Percentiles rank a stretch among this genome's conserved stretches.
These are phyloP conservation scores for Solanum appendiculatum DNA, from an alignment of 257 asterid genomes.

Conservation along the genomic window DNA sequence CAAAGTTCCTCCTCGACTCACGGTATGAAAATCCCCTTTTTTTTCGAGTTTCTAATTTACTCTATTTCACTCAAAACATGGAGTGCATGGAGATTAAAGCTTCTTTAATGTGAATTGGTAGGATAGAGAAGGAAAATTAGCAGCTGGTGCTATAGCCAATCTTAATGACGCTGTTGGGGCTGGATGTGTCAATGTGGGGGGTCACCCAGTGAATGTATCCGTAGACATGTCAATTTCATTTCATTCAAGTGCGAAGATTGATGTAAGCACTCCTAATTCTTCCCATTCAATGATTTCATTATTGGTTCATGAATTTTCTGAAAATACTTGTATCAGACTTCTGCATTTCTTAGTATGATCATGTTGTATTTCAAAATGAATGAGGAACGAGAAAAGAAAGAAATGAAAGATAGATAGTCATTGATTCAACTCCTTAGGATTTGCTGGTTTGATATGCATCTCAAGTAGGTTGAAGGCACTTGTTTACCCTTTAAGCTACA, in stretches of 20 bases:
- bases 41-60: not conserved
- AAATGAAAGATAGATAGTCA: not conserved
- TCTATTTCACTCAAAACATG: too few species aligned
- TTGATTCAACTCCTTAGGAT: not conserved
- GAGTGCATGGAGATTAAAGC: not conserved
- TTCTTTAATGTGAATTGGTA: not conserved
- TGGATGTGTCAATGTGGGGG: slow-evolving; percentile 40
- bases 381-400: not conserved
- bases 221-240: slow-evolving; percentile 66
- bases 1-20: slow-evolving; percentile 68
- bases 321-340: not conserved
- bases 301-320: not conserved
- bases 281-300: not conserved
- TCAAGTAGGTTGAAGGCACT: not conserved
- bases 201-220: slow-evolving; percentile 46
- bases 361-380: not conserved
- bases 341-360: not conserved
- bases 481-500: not conserved
- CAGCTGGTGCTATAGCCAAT: slow-evolving; percentile 50
- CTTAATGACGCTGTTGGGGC: slow-evolving; percentile 60
- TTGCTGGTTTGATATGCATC: not conserved
- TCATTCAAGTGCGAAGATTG: slow-evolving; percentile 47
- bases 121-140: slow-evolving; percentile 53
- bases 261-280: slow-evolving; percentile 28
- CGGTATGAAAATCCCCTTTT: slow-evolving; percentile 18